A percentile compares a stretch with the other conserved stretches of the same genome.
These are phyloP conservation scores for Sicyos edulis DNA, from an alignment of 306 rosid species.

Conservation along the genomic window DNA sequence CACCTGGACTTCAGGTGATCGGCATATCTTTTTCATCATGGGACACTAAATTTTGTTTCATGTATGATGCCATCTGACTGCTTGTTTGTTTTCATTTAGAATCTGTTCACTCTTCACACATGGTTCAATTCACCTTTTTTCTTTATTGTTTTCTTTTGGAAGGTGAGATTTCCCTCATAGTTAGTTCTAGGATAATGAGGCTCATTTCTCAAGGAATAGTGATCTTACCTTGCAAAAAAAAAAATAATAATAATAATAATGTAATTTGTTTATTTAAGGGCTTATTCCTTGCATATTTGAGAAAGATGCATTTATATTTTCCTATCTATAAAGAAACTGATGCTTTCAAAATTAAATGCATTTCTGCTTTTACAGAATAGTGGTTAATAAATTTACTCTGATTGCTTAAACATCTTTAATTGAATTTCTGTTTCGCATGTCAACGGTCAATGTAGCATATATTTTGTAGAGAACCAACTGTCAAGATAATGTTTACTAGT, in stretches of 20 bases:
- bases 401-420: not conserved
- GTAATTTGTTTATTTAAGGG: too few species aligned
- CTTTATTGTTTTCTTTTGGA: not conserved
- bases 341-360: not conserved
- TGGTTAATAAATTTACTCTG: not conserved
- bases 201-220: constrained; percentile 9
- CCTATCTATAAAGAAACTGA: not conserved
- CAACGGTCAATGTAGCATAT: too few species aligned
- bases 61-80: constrained; percentile 2
- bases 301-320: too few species aligned
- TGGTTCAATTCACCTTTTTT: not conserved
- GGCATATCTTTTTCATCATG: constrained; percentile 7
- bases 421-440: too few species aligned
- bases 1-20: not conserved
- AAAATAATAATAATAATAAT: too few species aligned
- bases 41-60: constrained; percentile 4
- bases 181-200: constrained; percentile 7
- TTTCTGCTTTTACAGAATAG: not conserved
- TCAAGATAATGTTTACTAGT: too few species aligned
- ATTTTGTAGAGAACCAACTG: too few species aligned
- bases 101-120: not conserved
- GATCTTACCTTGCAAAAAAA: constrained; percentile 11
- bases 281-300: too few species aligned
- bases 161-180: not conserved
- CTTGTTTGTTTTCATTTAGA: constrained; percentile 15